These are phyloP conservation scores for Flaveria trinervia DNA, from an alignment of 129 eudicot genomes.

Conservation along the genomic window DNA sequence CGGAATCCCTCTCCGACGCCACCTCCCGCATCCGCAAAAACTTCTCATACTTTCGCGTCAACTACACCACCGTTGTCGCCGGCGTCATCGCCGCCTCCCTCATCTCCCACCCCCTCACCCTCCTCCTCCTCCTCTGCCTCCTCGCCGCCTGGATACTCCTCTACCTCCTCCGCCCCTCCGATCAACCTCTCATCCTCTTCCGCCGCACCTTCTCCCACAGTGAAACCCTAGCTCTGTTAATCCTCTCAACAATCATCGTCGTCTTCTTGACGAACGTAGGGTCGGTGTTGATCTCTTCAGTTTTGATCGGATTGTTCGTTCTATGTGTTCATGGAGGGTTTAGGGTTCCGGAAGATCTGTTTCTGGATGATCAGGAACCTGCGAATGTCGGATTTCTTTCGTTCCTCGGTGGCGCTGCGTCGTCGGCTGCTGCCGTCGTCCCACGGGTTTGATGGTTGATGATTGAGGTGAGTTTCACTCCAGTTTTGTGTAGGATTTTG, in stretches of 20 bases:
- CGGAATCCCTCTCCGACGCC: constrained; percentile 72
- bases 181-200: constrained; percentile 55
- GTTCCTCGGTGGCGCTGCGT: constrained; percentile 77
- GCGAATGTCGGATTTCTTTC: constrained; percentile 67
- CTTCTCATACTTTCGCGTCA: constrained; percentile 75
- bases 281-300: constrained; percentile 62
- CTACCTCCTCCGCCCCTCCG: constrained; percentile 66
- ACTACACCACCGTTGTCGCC: constrained; percentile 60
- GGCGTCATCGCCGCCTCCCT: constrained; percentile 62
- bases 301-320: constrained; percentile 57
- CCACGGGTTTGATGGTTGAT: constrained; percentile 42
- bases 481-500: constrained; percentile 13
- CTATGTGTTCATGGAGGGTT: constrained; percentile 76
- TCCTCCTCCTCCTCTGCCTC: constrained; percentile 61
- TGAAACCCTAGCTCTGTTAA: constrained; percentile 56
- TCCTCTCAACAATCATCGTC: constrained; percentile 59
- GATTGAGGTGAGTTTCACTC: neutral
- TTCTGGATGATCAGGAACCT: constrained; percentile 74
- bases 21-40: constrained; percentile 76
- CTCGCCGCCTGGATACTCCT: constrained; percentile 75
- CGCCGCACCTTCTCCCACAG: constrained; percentile 67
- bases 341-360: constrained; percentile 72
- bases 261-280: constrained; percentile 76
- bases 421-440: constrained; percentile 55
- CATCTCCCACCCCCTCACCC: constrained; percentile 80